These are phyloP conservation scores for Oryza officinalis DNA, from an alignment of 176 grass and related monocot species.

Conservation along the genomic window DNA sequence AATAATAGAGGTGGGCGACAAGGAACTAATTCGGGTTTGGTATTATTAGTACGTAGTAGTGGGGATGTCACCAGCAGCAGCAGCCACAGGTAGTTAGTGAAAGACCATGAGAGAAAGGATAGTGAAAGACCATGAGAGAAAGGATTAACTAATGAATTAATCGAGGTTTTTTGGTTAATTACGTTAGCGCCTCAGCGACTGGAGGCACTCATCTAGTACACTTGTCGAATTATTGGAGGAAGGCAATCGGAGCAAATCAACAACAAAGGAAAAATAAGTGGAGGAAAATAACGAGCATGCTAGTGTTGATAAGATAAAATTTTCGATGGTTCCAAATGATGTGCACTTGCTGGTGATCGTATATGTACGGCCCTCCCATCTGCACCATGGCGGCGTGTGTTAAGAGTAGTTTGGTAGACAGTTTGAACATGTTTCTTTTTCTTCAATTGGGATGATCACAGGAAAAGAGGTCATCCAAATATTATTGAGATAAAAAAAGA, in stretches of 20 bases:
- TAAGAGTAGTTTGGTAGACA: no score
- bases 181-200: background rate
- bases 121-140: background rate
- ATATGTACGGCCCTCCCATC: no score
- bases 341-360: no score
- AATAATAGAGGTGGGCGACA: constrained; percentile 39
- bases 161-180: background rate
- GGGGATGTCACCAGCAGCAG: constrained; percentile 26
- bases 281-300: background rate
- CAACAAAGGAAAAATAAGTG: background rate
- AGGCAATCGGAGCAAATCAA: constrained; percentile 3
- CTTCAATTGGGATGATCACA: no score
- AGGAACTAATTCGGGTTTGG: constrained; percentile 15
- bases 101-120: background rate
- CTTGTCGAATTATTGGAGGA: constrained; percentile 38
- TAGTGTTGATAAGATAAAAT: background rate
- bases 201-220: background rate
- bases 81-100: background rate
- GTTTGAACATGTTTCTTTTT: no score
- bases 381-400: no score
- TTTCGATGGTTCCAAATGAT: background rate
- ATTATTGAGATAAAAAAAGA: no score
- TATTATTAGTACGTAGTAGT: background rate
- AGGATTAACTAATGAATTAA: background rate
- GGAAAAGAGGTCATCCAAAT: no score